Percentiles rank a stretch among this genome's conserved stretches.
Conservation (phyloP, 1,139 yeast genomes). For the Zygoascus meyerae region DNA sequence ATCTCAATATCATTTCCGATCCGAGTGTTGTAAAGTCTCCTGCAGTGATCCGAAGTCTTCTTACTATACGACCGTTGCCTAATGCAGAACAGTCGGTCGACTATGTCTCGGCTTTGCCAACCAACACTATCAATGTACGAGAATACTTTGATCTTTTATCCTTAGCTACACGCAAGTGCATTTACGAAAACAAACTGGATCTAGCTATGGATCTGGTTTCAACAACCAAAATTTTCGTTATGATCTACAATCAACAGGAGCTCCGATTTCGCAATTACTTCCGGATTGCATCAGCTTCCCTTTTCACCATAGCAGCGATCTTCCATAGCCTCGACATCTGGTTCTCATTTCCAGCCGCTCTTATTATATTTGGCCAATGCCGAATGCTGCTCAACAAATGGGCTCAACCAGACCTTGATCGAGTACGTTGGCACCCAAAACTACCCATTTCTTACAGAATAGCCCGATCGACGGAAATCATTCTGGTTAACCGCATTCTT, state of each 20-base stretch:
- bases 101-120: conserved; percentile 2
- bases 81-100: conserved; percentile 4
- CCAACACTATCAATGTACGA: neutral
- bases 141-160: neutral
- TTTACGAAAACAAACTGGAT: conserved; percentile 3
- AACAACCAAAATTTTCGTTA: neutral
- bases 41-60: neutral
- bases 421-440: conserved; percentile 12
- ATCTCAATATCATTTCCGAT: neutral
- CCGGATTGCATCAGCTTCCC: neutral
- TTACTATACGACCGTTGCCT: conserved; percentile 6
- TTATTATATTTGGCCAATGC: conserved; percentile 5
- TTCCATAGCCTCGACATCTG: conserved; percentile 5
- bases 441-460: conserved; percentile 10
- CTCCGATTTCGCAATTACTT: neutral
- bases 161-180: conserved; percentile 3
- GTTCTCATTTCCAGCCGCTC: conserved; percentile 5
- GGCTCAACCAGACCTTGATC: conserved; percentile 7
- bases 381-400: conserved; percentile 1
- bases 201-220: conserved; percentile 10
- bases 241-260: neutral
- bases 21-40: neutral
- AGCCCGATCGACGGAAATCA: conserved; percentile 14
- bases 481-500: conserved; percentile 18
- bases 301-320: neutral